These are phyloP conservation scores for Turritis glabra DNA, from an alignment of 345 rosid species.

Conservation along the genomic window DNA sequence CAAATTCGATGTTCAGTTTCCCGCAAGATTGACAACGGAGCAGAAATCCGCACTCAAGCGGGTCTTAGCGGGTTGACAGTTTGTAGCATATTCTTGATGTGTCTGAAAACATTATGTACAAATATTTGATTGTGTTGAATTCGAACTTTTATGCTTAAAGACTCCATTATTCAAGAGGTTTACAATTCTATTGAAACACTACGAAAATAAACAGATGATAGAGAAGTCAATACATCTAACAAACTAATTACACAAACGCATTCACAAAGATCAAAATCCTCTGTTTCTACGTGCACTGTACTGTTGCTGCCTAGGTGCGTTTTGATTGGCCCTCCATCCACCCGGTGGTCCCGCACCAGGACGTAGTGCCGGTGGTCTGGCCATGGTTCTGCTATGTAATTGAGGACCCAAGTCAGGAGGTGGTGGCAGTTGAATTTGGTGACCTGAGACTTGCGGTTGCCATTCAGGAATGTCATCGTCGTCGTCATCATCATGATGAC, in stretches of 20 bases:
- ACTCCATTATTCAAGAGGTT: no score
- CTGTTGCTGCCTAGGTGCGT: constrained; percentile 20
- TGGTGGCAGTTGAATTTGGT: constrained; percentile 24
- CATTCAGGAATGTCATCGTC: constrained; percentile 94
- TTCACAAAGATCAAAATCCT: constrained; percentile 46
- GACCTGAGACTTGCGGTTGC: constrained; percentile 58
- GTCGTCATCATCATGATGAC: constrained; percentile 52
- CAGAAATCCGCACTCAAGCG: constrained; percentile 76
- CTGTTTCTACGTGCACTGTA: constrained; percentile 44
- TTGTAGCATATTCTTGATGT: neutral
- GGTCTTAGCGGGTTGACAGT: constrained; percentile 57
- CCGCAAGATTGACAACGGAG: constrained; percentile 61
- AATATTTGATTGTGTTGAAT: constrained; percentile 7
- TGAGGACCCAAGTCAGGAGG: neutral
- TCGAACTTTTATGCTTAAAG: neutral
- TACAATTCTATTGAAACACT: neutral
- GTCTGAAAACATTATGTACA: constrained; percentile 16
- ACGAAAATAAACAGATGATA: neutral
- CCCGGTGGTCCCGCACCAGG: constrained; percentile 36
- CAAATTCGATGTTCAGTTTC: constrained; percentile 87
- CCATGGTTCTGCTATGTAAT: constrained; percentile 21
- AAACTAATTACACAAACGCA: constrained; percentile 28
- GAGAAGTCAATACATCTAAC: neutral
- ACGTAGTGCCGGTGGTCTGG: constrained; percentile 16
- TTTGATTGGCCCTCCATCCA: constrained; percentile 35